Evolutionary conservation across 2,329 filamentous ascomycete genomes (phyloP).

Genomic region (Ascochyta rabiei): DNA sequence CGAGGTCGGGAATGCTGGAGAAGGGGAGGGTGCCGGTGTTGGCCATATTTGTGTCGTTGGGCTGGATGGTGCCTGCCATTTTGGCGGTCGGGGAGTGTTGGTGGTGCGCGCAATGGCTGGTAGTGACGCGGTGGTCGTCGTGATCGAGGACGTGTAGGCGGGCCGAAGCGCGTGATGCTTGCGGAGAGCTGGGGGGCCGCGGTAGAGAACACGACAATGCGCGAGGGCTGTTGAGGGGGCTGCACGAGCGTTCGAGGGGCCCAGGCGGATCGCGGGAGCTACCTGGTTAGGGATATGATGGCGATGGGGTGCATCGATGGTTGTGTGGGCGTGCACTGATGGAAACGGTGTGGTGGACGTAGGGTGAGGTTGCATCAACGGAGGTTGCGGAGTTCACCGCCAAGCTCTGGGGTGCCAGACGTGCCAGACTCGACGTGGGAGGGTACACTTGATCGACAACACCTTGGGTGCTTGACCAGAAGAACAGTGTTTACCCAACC

Average conservation of each 20-base stretch:
- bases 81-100: slow-evolving; percentile 18
- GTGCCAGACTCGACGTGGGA: neutral
- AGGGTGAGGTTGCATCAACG: slow-evolving; percentile 35
- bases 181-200: slow-evolving; percentile 23
- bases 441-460: neutral
- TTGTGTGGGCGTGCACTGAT: slow-evolving; percentile 31
- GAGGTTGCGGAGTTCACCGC: slow-evolving; percentile 29
- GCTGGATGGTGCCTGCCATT: slow-evolving; percentile 49
- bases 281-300: slow-evolving; percentile 1
- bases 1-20: slow-evolving; percentile 44
- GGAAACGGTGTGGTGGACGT: slow-evolving; percentile 17
- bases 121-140: neutral
- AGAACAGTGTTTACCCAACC: neutral
- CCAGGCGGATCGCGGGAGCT: slow-evolving; percentile 21
- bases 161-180: slow-evolving; percentile 22
- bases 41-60: slow-evolving; percentile 45
- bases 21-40: slow-evolving; percentile 43
- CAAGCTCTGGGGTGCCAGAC: slow-evolving; percentile 14
- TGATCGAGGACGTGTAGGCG: slow-evolving; percentile 13
- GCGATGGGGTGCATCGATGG: neutral
- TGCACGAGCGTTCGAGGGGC: slow-evolving; percentile 4
- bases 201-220: slow-evolving; percentile 12
- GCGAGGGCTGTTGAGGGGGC: slow-evolving; percentile 5
- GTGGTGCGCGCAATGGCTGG: slow-evolving; percentile 24
- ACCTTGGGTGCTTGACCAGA: no score